Evolutionary conservation across 2,329 filamentous ascomycete genomes (phyloP), one percentile per base, ranked within the genome.

Genomic region (Juglanconis sp.): DNA sequence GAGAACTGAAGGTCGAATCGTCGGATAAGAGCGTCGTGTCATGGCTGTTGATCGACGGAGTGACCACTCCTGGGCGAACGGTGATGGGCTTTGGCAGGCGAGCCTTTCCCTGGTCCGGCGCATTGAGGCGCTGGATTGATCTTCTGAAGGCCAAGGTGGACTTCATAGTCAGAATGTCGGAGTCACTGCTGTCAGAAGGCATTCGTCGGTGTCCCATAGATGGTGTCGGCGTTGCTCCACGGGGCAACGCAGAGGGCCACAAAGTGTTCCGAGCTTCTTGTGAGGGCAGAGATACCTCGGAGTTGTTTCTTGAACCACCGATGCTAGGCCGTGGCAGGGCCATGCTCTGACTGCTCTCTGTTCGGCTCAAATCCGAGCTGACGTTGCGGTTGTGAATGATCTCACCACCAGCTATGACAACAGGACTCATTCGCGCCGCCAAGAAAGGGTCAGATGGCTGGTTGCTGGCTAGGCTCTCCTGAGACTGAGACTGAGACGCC

Each of bases 381-480:
- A 74, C 68, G 65, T 88, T 88, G 44, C 78, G 75, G 66, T 87
- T 88, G 67, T 87, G 82, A 44, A 87, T 71, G 6, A 88, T 72
- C 62, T 82, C 83, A 34, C 86, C 87, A 7, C 86, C 87, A 10
- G 85, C 79, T 66, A 89, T 89, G 46, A 89, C 79, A 11, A 89
- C 86, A 1, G 86, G 87, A 56, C 84, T 86, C 73, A 88, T 83
- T 11, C 86, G 79, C 57, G 87, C 82, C 32, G 81, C 73, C 11
- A 89, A 71, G 64, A 88, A 89, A 0, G 81, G 75, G 63, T 88
- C 86, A 5, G 74, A 71, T 2, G 76, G 72, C 53, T 73, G 71
- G 34, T 72, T 75, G 62, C 74, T 81, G 11, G 72, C 68, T 44
- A 81, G 69, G 55, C 79, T 84, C 50, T 86, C 82, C 60, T 82